Base-by-base conservation (phyloP, 75 land plant species). In the Cupressus sempervirens region DNA sequence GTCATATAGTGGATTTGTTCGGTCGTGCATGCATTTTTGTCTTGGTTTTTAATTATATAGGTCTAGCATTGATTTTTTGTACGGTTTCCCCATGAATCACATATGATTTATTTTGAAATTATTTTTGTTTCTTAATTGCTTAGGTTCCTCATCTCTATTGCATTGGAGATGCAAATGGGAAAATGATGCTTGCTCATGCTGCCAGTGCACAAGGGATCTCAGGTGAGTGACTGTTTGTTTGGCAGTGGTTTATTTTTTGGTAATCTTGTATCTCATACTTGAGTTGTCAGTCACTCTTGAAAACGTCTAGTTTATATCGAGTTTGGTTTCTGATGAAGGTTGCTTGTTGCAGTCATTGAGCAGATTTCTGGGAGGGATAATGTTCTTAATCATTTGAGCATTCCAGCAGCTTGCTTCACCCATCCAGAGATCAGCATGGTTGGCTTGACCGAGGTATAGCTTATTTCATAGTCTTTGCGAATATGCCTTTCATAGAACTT, bases 141-240 rank as follows among this genome's bases (percentile, higher is more conserved):
- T 35, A 98, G 99, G 95, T 98, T 76, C 99, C 99, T 86, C 91
- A 94, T 85, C 46, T 98, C 68, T 98, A 93, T 83, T 98, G 99
- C 88, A 98, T 98, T 89, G 99, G 99, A 79, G 99, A 98, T 93
- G 99, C 99, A n/a, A 98, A 98, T 92, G 99, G 99, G 23, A 98
- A 98, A 89, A 88, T 98, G 96, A 98, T 98, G 99, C 95, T 98
- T 89, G 99, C 99, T 88, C 99, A 98, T 91, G 95, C 99, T 86
- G 99, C 99, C 35, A 98, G 99, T 94, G 99, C 99, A 34, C 99
- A 98, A 88, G 99, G 99, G 80, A 98, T 98, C 35, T 98, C 99
- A 82, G 99, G 99, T 94, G 72, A 58, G 45, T 80, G 7, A 4
- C 23, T 72, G 50, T 23, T 18, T 26, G 32, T 52, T 72, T 73